Evolutionary conservation across 495 filamentous ascomycete species (phyloP).

Genomic region (Penicillium simplicissimum): DNA sequence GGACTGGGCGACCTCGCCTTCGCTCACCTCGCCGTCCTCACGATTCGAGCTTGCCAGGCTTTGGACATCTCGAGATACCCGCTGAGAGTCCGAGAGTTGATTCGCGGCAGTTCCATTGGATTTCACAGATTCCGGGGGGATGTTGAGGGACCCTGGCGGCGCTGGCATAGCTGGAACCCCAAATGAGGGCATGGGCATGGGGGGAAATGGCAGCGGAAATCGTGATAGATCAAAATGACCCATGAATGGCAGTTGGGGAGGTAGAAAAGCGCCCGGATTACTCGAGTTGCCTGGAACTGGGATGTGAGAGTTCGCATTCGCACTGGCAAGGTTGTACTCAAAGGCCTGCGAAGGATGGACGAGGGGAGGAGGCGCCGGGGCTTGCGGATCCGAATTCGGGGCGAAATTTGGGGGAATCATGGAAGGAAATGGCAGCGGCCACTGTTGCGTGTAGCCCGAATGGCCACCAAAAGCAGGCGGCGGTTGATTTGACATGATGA

Average conservation of each 20-base stretch:
- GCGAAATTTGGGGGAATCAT: conserved; percentile 28
- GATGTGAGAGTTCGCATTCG: conserved; percentile 33
- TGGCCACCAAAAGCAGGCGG: conserved; percentile 52
- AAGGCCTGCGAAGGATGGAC: conserved; percentile 11
- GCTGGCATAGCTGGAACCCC: conserved; percentile 28
- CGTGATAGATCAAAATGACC: conserved; percentile 30
- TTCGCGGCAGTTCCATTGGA: not conserved
- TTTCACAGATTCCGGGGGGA: conserved; percentile 6
- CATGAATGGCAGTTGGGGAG: conserved; percentile 37
- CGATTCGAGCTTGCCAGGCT: conserved; percentile 29
- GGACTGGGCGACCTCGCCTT: conserved; percentile 55
- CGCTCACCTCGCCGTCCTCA: conserved; percentile 77
- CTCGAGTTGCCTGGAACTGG: conserved; percentile 25
- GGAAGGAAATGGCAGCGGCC: conserved; percentile 32
- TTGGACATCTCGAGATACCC: conserved; percentile 1
- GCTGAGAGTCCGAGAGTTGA: conserved; percentile 10
- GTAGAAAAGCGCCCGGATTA: conserved; percentile 27
- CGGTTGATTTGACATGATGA: conserved; percentile 58
- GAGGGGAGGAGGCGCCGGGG: conserved; percentile 11
- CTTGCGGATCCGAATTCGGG: conserved; percentile 20
- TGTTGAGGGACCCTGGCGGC: conserved; percentile 20
- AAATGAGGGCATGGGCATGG: conserved; percentile 28
- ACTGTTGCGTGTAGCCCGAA: conserved; percentile 35
- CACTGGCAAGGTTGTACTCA: conserved; percentile 27
- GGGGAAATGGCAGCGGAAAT: conserved; percentile 29